Base-by-base conservation (phyloP, 2,329 filamentous ascomycete species). In the Sporothrix globosa region DNA sequence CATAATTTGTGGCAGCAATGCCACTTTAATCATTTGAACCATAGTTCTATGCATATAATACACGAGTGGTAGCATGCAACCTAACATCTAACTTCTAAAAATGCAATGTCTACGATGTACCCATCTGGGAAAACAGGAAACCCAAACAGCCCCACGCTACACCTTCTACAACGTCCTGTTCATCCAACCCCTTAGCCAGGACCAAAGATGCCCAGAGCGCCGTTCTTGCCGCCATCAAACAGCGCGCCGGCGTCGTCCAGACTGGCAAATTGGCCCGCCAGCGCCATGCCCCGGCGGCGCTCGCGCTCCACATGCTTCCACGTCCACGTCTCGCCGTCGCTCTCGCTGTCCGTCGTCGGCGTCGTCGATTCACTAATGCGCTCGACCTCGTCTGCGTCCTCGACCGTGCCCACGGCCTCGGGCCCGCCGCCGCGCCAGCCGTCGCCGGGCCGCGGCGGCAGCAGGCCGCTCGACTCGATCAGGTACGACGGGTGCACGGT, bases 401-500 rank as follows among this genome's bases (percentile, higher is more conserved):
- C 76, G 53, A 81, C 81, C 41, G 82, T 77, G 60, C 82, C 82
- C 54, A 80, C 78, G 41, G 82, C 81, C 2, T 70, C 73, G 11
- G 66, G 50, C 1, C 71, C 73, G 19, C 83, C 83, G 68, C 80
- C 77, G 7, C 81, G 81, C 88, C 88, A 90, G 27, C 89, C 90
- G 21, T 67, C 63, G 13, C 86, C 88, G 0, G 93, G 92, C 63
- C 89, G 85, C 70, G 86, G 82, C 0, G 96, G 96, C 67, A 98
- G 82, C 77, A 97, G 82, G 1, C 89, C 88, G 66, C 90, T 90
- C 48, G 90, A 86, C 56, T 87, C 83, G 34, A 98, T 83, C 9
- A 95, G 84, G 61, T 91, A 84, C 74, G 93, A 91, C 0, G 96
- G 94, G 74, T 94, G 88, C 4, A 98, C 88, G 0, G 95, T 98